Evolutionary conservation across 164 flowering plant genomes (phyloP), one percentile per base, ranked within the genome.

Genomic region (Taxillus chinensis): DNA sequence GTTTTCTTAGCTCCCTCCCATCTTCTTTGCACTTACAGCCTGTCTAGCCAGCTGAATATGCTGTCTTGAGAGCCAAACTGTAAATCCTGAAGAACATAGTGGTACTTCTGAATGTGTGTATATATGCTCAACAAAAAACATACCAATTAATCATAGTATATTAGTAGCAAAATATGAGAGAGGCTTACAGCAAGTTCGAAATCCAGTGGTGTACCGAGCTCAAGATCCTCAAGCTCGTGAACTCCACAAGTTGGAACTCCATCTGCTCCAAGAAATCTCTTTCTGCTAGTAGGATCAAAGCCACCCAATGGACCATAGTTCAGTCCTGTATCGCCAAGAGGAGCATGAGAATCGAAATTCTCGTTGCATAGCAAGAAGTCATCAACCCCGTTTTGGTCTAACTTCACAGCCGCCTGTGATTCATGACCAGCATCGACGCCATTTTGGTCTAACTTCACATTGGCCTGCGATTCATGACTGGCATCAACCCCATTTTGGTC

Each of bases 61-160:
- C 84, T 86, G 65, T 86, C 90, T 69, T 89, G 89, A 45, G 92
- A 89, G 56, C 79, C 71, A 72, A 89, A 82, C 64, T 78, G 86
- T 77, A 79, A 76, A 67, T 86, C 83, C 92, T 84, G 87, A 70
- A 78, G 16, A 5, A 50, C 9, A 61, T 27, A 27, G 27, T 2
- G 27, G 27, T 27, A 27, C 27, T 27, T 27, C 27, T 27, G 27
- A 27, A 27, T 27, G 2, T 27, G 27, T 27, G 27, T 27, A 27
- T 27, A 27, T 27, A 27, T 27, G 27, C 27, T 27, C 27, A 27
- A 27, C 27, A 27, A 0, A 27, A 27, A 27, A 27, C 27, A 27
- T 27, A 27, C 0, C 27, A 27, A 27, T 27, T 27, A 2, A 27
- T 27, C 27, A 27, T 27, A 27, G 27, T 27, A 27, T 27, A 27